Conservation (phyloP, 2,329 filamentous ascomycete genomes). For the Stachybotrys chartarum region DNA sequence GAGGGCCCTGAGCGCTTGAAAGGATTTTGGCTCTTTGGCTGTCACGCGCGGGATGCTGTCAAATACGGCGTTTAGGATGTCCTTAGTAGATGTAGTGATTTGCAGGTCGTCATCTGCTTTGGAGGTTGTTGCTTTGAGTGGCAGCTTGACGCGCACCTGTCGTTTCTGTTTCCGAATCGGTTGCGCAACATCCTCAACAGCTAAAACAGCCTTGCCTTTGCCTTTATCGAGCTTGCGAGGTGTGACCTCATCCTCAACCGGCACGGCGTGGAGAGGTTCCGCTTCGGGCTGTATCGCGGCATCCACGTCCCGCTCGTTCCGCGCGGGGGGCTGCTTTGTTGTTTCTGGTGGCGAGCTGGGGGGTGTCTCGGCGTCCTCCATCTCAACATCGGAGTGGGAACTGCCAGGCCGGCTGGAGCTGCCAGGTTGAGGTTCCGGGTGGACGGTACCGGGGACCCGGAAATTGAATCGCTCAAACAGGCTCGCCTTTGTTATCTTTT, state of each 20-base stretch:
- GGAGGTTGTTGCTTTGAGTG: conserved; percentile 29
- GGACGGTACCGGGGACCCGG: conserved; percentile 32
- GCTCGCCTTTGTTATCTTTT: conserved; percentile 78
- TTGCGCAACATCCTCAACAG: conserved; percentile 9
- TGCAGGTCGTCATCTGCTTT: conserved; percentile 55
- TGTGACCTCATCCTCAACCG: conserved; percentile 22
- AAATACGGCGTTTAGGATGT: conserved; percentile 57
- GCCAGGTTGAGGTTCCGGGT: conserved; percentile 26
- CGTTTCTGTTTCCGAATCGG: conserved; percentile 26
- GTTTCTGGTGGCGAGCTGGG: conserved; percentile 58
- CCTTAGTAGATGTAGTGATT: conserved; percentile 44
- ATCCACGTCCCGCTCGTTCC: conserved; percentile 1
- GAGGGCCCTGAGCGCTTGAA: conserved; percentile 64
- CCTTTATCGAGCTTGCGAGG: conserved; percentile 40
- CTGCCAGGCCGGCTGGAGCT: conserved; percentile 51
- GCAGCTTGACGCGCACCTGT: conserved; percentile 44
- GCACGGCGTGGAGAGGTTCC: background rate
- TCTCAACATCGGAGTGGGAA: conserved; percentile 46
- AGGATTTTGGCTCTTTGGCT: conserved; percentile 53
- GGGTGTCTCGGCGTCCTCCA: conserved; percentile 52
- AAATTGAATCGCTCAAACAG: conserved; percentile 83
- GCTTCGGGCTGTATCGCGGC: background rate
- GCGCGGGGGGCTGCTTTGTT: conserved; percentile 19
- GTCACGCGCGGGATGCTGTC: conserved; percentile 59
- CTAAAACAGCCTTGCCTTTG: conserved; percentile 46